These are phyloP conservation scores for Dothideomycetidae sp. DNA, from an alignment of 2,329 filamentous ascomycete species.

Conservation along the genomic window DNA sequence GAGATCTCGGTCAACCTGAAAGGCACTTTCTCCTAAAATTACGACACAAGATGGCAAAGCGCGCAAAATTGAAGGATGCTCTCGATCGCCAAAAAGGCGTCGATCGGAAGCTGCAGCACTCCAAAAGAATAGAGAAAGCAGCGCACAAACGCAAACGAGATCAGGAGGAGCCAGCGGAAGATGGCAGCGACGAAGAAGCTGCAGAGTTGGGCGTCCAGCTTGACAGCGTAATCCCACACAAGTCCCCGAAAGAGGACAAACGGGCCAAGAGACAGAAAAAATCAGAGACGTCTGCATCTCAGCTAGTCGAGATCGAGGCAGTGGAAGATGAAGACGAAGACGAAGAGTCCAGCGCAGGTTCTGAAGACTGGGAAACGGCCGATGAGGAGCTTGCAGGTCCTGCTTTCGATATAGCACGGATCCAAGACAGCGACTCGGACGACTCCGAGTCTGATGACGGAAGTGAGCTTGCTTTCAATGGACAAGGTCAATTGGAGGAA, in stretches of 20 bases:
- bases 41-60: constrained; percentile 32
- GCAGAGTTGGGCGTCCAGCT: no score
- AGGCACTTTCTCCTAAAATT: no score
- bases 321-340: constrained; percentile 17
- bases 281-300: constrained; percentile 12
- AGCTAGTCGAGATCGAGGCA: constrained; percentile 14
- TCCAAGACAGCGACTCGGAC: constrained; percentile 22
- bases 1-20: no score
- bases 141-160: constrained; percentile 32
- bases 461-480: constrained; percentile 27
- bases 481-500: constrained; percentile 31
- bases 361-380: constrained; percentile 18
- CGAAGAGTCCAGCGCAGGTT: constrained; percentile 2
- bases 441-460: constrained; percentile 22
- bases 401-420: constrained; percentile 21
- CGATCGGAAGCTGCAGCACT: constrained; percentile 60
- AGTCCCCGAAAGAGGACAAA: constrained; percentile 14
- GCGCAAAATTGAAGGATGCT: constrained; percentile 42
- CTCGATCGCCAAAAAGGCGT: constrained; percentile 45
- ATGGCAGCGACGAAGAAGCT: constrained; percentile 14
- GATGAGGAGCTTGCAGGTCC: constrained; percentile 29
- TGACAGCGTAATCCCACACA: constrained; percentile 10
- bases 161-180: constrained; percentile 18
- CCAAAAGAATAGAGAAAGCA: constrained; percentile 36
- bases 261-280: constrained; percentile 13